Evolutionary conservation across 495 filamentous ascomycete genomes (phyloP), one percentile per base, ranked within the genome.

Genomic region (Lineolata rhizophorae): DNA sequence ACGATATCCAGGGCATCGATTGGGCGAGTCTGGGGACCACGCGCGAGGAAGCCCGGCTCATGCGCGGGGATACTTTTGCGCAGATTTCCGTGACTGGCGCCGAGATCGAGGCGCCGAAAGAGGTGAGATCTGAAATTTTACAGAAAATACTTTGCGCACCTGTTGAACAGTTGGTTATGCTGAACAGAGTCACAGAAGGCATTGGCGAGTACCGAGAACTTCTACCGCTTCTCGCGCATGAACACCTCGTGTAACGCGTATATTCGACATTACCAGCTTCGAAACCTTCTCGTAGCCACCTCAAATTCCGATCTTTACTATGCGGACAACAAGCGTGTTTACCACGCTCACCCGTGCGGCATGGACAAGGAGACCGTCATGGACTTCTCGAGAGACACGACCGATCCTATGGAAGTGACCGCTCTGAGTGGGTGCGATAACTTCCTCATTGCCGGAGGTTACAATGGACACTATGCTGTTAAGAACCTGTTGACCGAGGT

Each of bases 191-290:
- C 22, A 25, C 8, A 8, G 22, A 25, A 25, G 22, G 22, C 8
- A 50, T 32, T 15, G 50, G 50, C n/a, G 2, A 53, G 56, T 25
- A 52, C 46, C 5, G 62, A 64, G 18, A 62, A 60, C 37, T 80
- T 63, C 48, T 85, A 80, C 52, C 57, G 61, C 11, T 87, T 75
- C 39, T 65, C 65, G 13, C 60, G 65, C 18, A 81, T 82, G 67
- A 64, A 76, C 35, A 67, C 76, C 2, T 51, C 56, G 21, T 62
- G 65, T 18, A 62, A 67, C 26, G 64, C 77, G 13, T 62, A 63
- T 18, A 54, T 85, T 16, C 57, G 75, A 21, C 85, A 94, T 50
- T 93, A 91, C 42, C 85, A 95, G 43, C 65, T 94, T 11, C 77
- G 85, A 29, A 85, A 92, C 47, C 52, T 87, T 1, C 60, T 95